These are phyloP conservation scores for Rasamsonia emersonii DNA, from an alignment of 2,329 filamentous ascomycete species.

Conservation along the genomic window DNA sequence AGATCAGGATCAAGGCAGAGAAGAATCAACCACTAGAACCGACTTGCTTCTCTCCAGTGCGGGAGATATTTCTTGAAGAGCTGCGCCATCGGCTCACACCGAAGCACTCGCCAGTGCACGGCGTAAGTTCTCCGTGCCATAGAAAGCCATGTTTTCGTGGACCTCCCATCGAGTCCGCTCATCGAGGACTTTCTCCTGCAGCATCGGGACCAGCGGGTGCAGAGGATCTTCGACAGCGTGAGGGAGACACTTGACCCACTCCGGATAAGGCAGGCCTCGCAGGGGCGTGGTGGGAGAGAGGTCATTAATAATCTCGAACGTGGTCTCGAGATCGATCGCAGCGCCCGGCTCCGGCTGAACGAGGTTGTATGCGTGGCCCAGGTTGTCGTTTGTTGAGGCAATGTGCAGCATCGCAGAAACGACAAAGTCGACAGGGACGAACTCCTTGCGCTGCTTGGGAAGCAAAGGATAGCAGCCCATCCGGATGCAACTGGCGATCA, in stretches of 20 bases:
- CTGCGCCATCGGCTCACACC: too few species aligned
- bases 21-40: too few species aligned
- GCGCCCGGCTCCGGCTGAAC: constrained; percentile 6
- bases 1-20: too few species aligned
- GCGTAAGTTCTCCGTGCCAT: too few species aligned
- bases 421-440: constrained; percentile 11
- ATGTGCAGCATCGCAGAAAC: constrained; percentile 8
- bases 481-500: constrained; percentile 74
- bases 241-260: neutral
- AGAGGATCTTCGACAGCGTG: constrained; percentile 6
- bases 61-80: too few species aligned
- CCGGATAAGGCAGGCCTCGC: neutral
- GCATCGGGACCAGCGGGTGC: constrained; percentile 26
- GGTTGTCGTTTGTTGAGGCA: constrained; percentile 5
- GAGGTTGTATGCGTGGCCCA: constrained; percentile 10
- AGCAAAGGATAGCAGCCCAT: constrained; percentile 33
- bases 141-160: too few species aligned
- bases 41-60: too few species aligned
- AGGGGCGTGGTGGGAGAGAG: neutral
- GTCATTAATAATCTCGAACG: constrained; percentile 3
- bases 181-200: constrained; percentile 26
- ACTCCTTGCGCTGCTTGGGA: constrained; percentile 10
- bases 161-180: too few species aligned
- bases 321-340: constrained; percentile 9
- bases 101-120: too few species aligned